Evolutionary conservation across 495 filamentous ascomycete genomes (phyloP).

Genomic region (Podospora conica): DNA sequence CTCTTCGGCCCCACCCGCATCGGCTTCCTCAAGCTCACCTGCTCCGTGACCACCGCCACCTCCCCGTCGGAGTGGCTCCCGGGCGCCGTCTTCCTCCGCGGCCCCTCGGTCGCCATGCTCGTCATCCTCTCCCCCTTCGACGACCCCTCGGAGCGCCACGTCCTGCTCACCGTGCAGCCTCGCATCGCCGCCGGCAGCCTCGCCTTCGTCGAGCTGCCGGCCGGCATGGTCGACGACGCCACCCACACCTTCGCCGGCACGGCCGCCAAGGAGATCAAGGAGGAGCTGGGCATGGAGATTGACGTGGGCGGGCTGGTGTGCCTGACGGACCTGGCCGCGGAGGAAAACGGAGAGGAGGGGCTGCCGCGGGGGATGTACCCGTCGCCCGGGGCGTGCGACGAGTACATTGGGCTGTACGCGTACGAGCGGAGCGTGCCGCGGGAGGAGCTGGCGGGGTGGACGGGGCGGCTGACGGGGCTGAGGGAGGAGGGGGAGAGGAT

Average conservation of each 20-base stretch:
- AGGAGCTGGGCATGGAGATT: constrained; percentile 76
- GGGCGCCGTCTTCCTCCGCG: constrained; percentile 72
- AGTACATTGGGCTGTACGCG: constrained; percentile 73
- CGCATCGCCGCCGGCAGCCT: constrained; percentile 74
- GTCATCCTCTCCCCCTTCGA: constrained; percentile 73
- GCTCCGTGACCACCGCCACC: constrained; percentile 54
- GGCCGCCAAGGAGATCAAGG: constrained; percentile 82
- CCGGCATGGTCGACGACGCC: constrained; percentile 75
- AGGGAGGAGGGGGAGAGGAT: constrained; percentile 80
- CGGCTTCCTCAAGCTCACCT: constrained; percentile 74
- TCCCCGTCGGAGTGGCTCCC: constrained; percentile 52
- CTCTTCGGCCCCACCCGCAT: constrained; percentile 57
- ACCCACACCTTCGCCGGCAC: constrained; percentile 69
- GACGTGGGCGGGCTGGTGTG: constrained; percentile 30
- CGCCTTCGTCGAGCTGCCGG: constrained; percentile 72
- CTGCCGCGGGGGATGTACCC: constrained; percentile 66
- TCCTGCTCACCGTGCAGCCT: constrained; percentile 75
- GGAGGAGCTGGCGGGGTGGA: constrained; percentile 58
- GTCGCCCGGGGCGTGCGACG: constrained; percentile 75
- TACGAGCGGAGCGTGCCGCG: constrained; percentile 63
- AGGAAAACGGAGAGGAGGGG: constrained; percentile 22
- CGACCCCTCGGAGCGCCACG: constrained; percentile 49
- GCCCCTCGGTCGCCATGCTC: constrained; percentile 76
- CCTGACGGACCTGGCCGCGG: constrained; percentile 63
- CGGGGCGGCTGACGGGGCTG: constrained; percentile 71